Percentiles rank a stretch among this genome's conserved stretches.
phyloP scores from a whole-genome alignment of 768 basidiomycete genomes.

The Candolleomyces aberdarensis region DNA sequence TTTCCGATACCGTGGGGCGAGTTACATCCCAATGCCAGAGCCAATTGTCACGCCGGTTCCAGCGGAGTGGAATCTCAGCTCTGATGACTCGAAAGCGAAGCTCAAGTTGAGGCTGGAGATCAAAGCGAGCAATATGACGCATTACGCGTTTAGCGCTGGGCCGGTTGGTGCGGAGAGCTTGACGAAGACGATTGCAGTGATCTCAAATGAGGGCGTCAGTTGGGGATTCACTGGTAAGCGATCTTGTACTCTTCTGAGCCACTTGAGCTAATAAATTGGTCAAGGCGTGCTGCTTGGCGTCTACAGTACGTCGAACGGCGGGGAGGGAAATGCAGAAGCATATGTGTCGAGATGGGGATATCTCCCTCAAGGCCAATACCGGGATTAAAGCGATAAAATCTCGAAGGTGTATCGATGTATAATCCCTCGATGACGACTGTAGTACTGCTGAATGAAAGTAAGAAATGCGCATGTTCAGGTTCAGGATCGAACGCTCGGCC shows the following conservation, averaged over 20 bases:
- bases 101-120: constrained; percentile 10
- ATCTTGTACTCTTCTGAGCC: background rate
- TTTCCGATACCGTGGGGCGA: constrained; percentile 13
- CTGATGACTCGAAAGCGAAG: background rate
- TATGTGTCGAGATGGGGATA: constrained; percentile 15
- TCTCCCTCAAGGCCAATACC: constrained; percentile 14
- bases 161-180: constrained; percentile 4
- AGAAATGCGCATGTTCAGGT: background rate
- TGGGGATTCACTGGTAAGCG: constrained; percentile 16
- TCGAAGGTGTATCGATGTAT: background rate
- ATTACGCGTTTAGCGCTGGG: constrained; percentile 12
- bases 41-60: constrained; percentile 12
- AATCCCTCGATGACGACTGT: no score
- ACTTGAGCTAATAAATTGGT: background rate
- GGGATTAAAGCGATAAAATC: background rate
- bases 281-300: constrained; percentile 13
- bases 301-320: constrained; percentile 15
- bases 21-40: constrained; percentile 8
- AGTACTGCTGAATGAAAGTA: no score
- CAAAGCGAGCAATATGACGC: constrained; percentile 11
- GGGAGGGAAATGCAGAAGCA: constrained; percentile 8
- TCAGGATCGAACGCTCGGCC: background rate
- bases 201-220: constrained; percentile 11
- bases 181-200: constrained; percentile 4
- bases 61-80: constrained; percentile 1